Conservation (phyloP, 139 green algal species). For the Parachlorella kessleri region DNA sequence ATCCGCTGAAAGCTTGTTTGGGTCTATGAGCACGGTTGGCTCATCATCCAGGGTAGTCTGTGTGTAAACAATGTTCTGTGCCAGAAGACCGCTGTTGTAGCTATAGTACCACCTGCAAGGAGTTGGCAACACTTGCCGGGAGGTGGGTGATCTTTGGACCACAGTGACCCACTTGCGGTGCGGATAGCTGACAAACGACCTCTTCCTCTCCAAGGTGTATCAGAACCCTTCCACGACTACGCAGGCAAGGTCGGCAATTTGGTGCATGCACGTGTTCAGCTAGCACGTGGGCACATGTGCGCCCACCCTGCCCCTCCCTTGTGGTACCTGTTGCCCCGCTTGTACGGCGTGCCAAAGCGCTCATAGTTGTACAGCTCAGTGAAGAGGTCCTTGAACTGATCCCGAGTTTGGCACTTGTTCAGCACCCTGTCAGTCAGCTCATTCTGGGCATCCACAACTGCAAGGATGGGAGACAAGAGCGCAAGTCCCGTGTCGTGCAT, state of each 20-base stretch:
- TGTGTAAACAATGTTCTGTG: conserved; percentile 83
- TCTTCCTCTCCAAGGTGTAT: no score
- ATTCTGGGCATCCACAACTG: conserved; percentile 89
- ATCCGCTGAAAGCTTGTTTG: conserved; percentile 83
- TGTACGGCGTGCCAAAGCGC: conserved; percentile 72
- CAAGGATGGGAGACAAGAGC: not conserved
- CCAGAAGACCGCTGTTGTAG: conserved; percentile 88
- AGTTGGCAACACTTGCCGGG: no score
- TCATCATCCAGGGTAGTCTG: conserved; percentile 54
- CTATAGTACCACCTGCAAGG: conserved; percentile 69
- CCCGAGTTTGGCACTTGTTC: conserved; percentile 60
- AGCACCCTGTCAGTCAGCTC: conserved; percentile 73
- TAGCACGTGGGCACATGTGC: no score
- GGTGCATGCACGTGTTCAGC: no score
- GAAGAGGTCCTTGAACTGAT: conserved; percentile 65
- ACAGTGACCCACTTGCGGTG: no score
- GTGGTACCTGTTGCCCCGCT: conserved; percentile 66
- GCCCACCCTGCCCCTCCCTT: no score
- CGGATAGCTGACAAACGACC: no score
- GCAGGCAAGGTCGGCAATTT: no score
- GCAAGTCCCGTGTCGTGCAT: no score
- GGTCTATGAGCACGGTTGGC: conserved; percentile 81
- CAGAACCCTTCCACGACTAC: no score
- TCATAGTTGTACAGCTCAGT: conserved; percentile 79
- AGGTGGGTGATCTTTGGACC: no score